Conservation (phyloP, 106 monocot species). For the Apostasia ramifera region DNA sequence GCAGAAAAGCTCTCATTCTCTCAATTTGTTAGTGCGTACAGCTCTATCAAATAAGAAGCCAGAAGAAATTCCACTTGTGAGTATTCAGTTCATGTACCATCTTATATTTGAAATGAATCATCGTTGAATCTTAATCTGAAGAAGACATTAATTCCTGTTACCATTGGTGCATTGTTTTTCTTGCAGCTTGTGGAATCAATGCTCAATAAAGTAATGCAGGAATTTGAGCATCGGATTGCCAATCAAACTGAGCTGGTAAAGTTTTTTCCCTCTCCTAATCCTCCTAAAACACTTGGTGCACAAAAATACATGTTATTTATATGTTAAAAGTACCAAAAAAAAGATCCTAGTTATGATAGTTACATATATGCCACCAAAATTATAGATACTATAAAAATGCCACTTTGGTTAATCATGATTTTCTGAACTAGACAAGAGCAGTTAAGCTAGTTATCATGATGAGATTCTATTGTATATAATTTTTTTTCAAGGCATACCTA, state of each 20-base stretch:
- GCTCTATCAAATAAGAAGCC: conserved; percentile 73
- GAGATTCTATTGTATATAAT: no score
- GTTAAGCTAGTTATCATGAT: no score
- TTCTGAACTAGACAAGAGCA: no score
- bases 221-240: conserved; percentile 62
- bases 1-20: conserved; percentile 50
- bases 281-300: no score
- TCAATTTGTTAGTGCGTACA: conserved; percentile 58
- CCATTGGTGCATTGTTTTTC: not conserved
- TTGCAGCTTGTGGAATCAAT: conserved; percentile 78
- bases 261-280: not conserved
- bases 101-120: not conserved
- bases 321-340: no score
- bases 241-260: conserved; percentile 70
- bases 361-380: no score
- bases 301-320: no score
- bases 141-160: not conserved
- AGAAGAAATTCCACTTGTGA: conserved; percentile 86
- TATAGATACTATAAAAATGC: no score
- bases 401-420: no score
- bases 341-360: no score
- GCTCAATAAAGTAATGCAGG: conserved; percentile 68
- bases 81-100: not conserved
- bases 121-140: not conserved
- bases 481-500: no score